Evolutionary conservation across 371 early-diverging fungal genomes (phyloP).

Genomic region (Syncephalis plumigaleata): DNA sequence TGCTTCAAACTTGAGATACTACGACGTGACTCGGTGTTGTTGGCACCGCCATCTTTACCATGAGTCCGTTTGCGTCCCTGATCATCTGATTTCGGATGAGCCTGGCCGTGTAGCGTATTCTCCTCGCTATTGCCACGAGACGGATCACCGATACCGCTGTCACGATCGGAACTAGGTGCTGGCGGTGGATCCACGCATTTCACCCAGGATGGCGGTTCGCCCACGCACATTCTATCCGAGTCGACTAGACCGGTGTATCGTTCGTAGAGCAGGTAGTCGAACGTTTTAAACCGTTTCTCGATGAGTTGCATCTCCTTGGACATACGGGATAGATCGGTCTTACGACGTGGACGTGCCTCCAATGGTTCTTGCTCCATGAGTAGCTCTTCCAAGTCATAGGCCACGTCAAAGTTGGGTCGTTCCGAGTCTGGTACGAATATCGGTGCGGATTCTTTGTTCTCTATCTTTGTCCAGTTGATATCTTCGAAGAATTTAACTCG

Average conservation of each 20-base stretch:
- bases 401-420: constrained; percentile 81
- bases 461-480: constrained; percentile 16
- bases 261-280: constrained; percentile 46
- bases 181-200: constrained; percentile 8
- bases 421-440: constrained; percentile 25
- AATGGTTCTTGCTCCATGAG: constrained; percentile 84
- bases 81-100: neutral
- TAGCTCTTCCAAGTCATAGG: constrained; percentile 88
- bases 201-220: constrained; percentile 53
- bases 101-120: constrained; percentile 1
- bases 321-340: neutral
- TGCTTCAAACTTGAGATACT: no score
- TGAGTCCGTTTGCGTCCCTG: neutral
- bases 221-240: constrained; percentile 39
- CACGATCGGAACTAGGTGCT: neutral
- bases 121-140: constrained; percentile 3
- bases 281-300: constrained; percentile 35
- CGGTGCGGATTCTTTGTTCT: constrained; percentile 15
- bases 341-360: constrained; percentile 17
- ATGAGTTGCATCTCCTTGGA: constrained; percentile 14
- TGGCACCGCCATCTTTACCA: neutral
- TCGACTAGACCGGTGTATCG: constrained; percentile 42
- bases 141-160: constrained; percentile 1
- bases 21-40: no score
- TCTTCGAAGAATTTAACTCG: constrained; percentile 11